Base-by-base conservation (phyloP, 331 rosid genomes). In the Spiraea crenata region DNA sequence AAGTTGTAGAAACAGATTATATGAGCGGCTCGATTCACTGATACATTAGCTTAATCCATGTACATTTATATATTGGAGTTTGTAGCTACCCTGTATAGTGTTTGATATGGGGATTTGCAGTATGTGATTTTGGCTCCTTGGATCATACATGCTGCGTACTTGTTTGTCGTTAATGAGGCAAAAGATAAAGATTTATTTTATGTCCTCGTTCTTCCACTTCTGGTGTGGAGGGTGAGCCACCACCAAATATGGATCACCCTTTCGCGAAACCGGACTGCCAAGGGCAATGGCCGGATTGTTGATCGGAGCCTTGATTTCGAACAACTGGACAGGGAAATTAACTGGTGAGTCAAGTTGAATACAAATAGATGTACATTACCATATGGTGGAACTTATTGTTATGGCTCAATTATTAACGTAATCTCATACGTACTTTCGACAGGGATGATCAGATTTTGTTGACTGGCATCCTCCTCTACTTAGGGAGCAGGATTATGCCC, bases 381-480 rank as follows among this genome's bases (percentile, higher is more conserved):
- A 25, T 25, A 2, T 25, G 31, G 31, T 25, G 31, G 31, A 25
- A 25, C 31, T 25, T 25, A 25, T 2, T 25, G 2, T 25, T 25
- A 25, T 25, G 31, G 31, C 1, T 25, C 31, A 25, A 25, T 25
- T 25, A 25, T 1, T 25, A 25, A 25, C 31, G 31, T 25, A 25
- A 25, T 25, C 1, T 25, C 31, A 2, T 25, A 25, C 31, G 31
- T 25, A 25, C 31, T 25, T 25, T 7, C 17, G 17, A 66, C 56
- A 75, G 84, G 77, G 81, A 83, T 67, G 81, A 74, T 8, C 78
- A 80, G 6, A 87, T 92, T 11, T 14, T 92, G 69, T 83, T 92
- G 37, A 89, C 75, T 65, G 98, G 71, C 4, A 8, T 81, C 0
- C 0, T 73, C 7, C 73, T 86, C 16, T 89, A 83, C 59, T 0